Conservation (phyloP, 345 rosid species). For the Trapa incisa region DNA sequence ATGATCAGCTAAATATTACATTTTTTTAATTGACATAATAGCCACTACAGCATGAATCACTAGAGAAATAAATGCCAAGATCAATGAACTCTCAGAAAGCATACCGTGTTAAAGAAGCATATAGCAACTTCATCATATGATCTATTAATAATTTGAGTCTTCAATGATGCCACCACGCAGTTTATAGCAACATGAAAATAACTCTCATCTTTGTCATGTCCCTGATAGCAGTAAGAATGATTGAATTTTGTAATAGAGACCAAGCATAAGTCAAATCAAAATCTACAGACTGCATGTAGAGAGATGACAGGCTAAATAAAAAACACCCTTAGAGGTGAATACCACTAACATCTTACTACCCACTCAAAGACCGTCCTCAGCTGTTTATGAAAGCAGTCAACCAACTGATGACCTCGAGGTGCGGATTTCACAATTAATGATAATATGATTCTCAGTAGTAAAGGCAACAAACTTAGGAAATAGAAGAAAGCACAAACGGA, state of each 20-base stretch:
- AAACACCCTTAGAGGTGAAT: not conserved
- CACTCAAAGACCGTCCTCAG: not conserved
- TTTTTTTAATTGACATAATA: not conserved
- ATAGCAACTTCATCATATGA: constrained; percentile 78
- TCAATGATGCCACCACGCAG: constrained; percentile 60
- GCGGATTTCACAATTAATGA: not conserved
- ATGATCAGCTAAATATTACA: not conserved
- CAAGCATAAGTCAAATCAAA: not conserved
- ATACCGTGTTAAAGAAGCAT: constrained; percentile 89
- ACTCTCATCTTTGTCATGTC: constrained; percentile 42
- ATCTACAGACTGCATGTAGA: not conserved
- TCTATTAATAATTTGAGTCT: constrained; percentile 67
- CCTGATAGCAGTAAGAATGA: constrained; percentile 27
- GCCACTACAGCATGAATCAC: not conserved
- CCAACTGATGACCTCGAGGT: not conserved
- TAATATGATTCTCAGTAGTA: too few species aligned
- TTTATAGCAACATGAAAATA: constrained; percentile 64
- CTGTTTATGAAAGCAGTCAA: not conserved
- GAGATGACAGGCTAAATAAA: not conserved
- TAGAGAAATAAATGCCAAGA: not conserved
- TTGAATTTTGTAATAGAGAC: not conserved
- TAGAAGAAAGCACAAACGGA: too few species aligned
- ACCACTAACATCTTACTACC: not conserved
- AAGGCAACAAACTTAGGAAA: too few species aligned
- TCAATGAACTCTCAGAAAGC: constrained; percentile 7